A percentile compares a stretch with the other conserved stretches of the same genome.
Conservation (phyloP, 2,329 filamentous ascomycete genomes). For the Aspergillus alliaceus region DNA sequence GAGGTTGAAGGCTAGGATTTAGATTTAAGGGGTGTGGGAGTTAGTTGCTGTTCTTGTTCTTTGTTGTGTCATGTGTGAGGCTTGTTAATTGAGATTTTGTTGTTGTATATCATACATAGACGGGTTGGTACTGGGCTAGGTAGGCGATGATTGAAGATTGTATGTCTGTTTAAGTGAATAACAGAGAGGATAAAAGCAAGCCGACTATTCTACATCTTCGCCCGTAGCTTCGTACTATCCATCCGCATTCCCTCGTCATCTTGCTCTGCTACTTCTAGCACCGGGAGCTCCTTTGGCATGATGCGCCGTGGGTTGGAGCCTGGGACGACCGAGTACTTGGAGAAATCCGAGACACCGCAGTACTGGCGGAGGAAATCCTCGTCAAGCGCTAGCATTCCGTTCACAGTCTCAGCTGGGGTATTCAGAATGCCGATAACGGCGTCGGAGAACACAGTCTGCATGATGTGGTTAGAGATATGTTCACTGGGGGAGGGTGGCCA, state of each 20-base stretch:
- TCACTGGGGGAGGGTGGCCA: no score
- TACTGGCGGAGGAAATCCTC: constrained; percentile 75
- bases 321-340: constrained; percentile 67
- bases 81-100: no score
- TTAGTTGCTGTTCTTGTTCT: no score
- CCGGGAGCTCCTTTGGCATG: constrained; percentile 71
- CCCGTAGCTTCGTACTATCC: constrained; percentile 58
- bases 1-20: constrained; percentile 15
- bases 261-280: constrained; percentile 72
- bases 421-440: constrained; percentile 71
- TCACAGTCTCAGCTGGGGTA: constrained; percentile 61
- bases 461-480: constrained; percentile 2
- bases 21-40: background rate
- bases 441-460: constrained; percentile 70
- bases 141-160: background rate
- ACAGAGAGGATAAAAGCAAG: background rate
- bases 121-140: no score
- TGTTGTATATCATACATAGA: no score
- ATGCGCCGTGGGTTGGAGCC: constrained; percentile 69
- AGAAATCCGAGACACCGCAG: constrained; percentile 67
- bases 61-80: no score
- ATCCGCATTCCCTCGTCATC: constrained; percentile 73
- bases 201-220: constrained; percentile 22
- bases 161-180: background rate
- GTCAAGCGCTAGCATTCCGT: constrained; percentile 71